Base-by-base conservation (phyloP, 139 green algal species). In the Chlorella sp. region DNA sequence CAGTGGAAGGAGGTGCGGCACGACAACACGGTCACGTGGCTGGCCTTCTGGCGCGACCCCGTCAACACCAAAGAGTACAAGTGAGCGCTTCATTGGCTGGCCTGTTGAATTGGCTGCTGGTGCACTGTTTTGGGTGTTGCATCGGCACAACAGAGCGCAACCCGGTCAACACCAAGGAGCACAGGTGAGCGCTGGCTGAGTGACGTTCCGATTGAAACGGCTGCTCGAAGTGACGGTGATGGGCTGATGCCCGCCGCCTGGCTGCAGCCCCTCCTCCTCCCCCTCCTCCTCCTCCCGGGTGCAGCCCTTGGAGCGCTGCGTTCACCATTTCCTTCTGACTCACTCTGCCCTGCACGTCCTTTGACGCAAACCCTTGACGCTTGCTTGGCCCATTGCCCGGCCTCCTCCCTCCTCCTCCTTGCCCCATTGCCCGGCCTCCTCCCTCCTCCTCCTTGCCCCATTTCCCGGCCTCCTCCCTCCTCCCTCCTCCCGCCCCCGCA, bases 41-140 rank as follows among this genome's bases (percentile, higher is more conserved):
- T 99, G 79, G 97, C 97, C 4, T 99, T 89, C 89, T 99, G 97
- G 97, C 96, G 96, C 81, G 97, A 99, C 91, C 95, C 97, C 28
- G 94, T 99, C 81, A 96, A 93, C 84, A 65, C 88, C 28, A 97
- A 95, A 88, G 94, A 82, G 38, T 82, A 82, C 76, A 82, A 82
- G 76, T 82, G 76, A 38, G 76, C 3, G n/a, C 12, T n/a, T 4
- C 73, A 15, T 11, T 25, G n/a, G 4, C 4, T 60, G 51, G 51
- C 21, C n/a, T n/a, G n/a, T 60, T 21, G 3, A 15, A 21, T 13
- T 47, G 30, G 26, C 11, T 67, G 32, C 6, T 30, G 23, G 60
- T 15, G 18, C 1, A 67, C 13, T 23, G 18, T 60, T 21, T 60
- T 20, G 12, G 13, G 15, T 16, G 15, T 73, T 15, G 67, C 63